These are phyloP conservation scores for Ramalina intermedia DNA, from an alignment of 495 filamentous ascomycete genomes.

Conservation along the genomic window DNA sequence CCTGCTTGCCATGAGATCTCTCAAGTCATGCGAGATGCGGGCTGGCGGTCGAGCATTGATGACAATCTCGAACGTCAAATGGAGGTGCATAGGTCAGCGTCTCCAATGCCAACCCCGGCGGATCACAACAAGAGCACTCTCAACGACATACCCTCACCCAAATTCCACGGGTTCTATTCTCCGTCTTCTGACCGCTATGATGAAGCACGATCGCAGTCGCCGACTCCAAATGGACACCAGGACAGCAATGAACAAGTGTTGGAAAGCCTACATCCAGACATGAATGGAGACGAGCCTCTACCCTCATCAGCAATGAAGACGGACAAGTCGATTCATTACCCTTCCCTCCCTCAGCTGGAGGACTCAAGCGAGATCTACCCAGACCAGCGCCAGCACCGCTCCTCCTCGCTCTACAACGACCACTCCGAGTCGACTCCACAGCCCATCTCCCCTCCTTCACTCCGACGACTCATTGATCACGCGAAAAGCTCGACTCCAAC, in stretches of 20 bases:
- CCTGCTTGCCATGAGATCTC: slow-evolving; percentile 21
- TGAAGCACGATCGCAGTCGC: no score
- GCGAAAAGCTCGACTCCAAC: neutral
- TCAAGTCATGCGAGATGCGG: slow-evolving; percentile 25
- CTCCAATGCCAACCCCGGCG: neutral
- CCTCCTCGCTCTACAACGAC: neutral
- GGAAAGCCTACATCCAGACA: neutral
- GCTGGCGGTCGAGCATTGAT: slow-evolving; percentile 25
- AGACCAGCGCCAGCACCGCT: slow-evolving; percentile 4
- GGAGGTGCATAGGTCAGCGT: neutral
- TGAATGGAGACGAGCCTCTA: neutral
- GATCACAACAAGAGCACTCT: slow-evolving; percentile 7
- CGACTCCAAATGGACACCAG: no score
- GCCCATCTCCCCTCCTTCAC: neutral
- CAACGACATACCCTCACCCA: slow-evolving; percentile 13
- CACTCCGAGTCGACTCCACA: slow-evolving; percentile 1
- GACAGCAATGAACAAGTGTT: neutral
- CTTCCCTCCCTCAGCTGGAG: slow-evolving; percentile 1
- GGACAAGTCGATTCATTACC: slow-evolving; percentile 3
- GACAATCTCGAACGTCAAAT: slow-evolving; percentile 16
- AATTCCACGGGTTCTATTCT: slow-evolving; percentile 18
- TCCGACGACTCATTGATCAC: neutral
- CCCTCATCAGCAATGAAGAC: neutral
- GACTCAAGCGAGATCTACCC: slow-evolving; percentile 6
- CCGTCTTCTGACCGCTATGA: neutral